Base-by-base conservation (phyloP, 116 monocot species). In the Cymodocea nodosa region DNA sequence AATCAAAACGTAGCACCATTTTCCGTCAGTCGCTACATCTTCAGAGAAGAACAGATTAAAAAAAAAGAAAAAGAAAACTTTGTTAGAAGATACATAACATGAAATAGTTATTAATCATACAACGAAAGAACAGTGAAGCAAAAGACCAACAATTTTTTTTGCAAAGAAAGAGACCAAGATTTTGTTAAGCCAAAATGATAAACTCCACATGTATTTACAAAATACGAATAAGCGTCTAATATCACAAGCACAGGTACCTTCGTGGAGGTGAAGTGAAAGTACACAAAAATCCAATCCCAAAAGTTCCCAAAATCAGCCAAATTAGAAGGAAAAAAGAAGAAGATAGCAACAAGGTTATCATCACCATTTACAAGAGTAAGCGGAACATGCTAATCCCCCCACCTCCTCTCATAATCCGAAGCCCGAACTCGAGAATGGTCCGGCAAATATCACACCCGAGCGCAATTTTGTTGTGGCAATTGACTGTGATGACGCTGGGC, bases 21-120 rank as follows among this genome's bases (percentile, higher is more conserved):
- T 84, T 57, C 90, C 94, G 74, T 94, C 94, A 1, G 90, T 94
- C 2, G 89, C 87, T 0, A 89, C 78, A 81, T 94, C 94, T 94
- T 23, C 20, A 63, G 16, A 25, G 10, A 35, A 17, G 15, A 34
- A 66, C 34, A 66, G 48, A 35, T 44, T 5, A 24, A 70, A 19
- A n/a, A 60, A 16, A 50, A 15, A 19, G 44, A 44, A 44, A 44
- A 6, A 44, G 8, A 44, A 10, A 8, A 44, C 44, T 6, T 9
- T 1, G 44, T 44, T 12, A 8, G 44, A 44, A 44, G 44, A 44
- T 44, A 44, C 11, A 44, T 44, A 44, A 44, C 44, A 44, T 10
- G 44, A 44, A 44, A 8, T 10, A 44, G 44, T 44, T 44, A 12
- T 44, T 44, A 12, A 44, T 44, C 44, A 1, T 44, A 44, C 44